Conservation (phyloP, 2,329 filamentous ascomycete genomes). For the Epichloe bromicola region DNA sequence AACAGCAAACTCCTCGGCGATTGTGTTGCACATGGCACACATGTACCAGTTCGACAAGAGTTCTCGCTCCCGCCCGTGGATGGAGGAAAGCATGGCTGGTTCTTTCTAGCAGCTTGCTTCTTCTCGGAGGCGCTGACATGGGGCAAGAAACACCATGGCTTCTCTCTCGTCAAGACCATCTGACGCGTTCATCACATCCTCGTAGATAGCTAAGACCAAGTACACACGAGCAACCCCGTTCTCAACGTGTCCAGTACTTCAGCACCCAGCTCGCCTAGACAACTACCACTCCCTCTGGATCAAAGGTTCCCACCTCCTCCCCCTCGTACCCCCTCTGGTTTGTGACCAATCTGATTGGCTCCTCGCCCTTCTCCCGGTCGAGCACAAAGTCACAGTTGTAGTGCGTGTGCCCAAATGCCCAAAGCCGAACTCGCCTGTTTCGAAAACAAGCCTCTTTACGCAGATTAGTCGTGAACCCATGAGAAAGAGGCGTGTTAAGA, state of each 20-base stretch:
- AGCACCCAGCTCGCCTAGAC: no score
- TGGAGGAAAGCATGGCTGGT: conserved; percentile 21
- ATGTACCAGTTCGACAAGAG: conserved; percentile 4
- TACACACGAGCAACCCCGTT: not conserved
- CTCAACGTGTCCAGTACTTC: not conserved
- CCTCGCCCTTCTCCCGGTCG: conserved; percentile 6
- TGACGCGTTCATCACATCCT: not conserved
- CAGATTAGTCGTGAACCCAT: conserved; percentile 28
- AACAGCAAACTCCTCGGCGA: not conserved
- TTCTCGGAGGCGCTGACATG: conserved; percentile 21
- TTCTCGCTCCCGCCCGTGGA: conserved; percentile 18
- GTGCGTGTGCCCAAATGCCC: conserved; percentile 38
- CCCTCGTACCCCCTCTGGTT: conserved; percentile 30
- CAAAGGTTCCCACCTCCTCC: conserved; percentile 21
- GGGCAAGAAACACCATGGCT: conserved; percentile 11
- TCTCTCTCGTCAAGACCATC: not conserved
- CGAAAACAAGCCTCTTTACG: conserved; percentile 21
- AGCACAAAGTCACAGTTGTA: conserved; percentile 29
- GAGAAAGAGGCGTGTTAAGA: conserved; percentile 12
- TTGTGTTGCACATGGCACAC: not conserved
- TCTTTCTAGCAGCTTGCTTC: conserved; percentile 19
- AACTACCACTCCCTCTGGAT: conserved; percentile 6
- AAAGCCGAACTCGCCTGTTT: conserved; percentile 23
- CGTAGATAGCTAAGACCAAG: not conserved
- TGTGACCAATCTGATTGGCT: conserved; percentile 20